Base-by-base conservation (phyloP, 139 green algal genomes). In the Zygnema cylindricum region DNA sequence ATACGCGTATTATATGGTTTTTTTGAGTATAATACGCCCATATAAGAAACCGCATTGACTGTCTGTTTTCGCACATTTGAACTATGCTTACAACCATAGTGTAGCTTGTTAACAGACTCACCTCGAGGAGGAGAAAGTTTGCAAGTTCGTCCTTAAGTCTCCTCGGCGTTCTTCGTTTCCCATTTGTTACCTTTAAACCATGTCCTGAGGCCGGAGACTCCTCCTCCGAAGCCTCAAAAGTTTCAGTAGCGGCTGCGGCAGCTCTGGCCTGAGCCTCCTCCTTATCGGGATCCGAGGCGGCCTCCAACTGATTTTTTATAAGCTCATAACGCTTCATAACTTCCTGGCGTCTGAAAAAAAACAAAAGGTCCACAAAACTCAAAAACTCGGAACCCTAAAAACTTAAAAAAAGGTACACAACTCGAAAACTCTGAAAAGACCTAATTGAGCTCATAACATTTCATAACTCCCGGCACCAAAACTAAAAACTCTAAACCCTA, bases 281-380 rank as follows among this genome's bases (percentile, higher is more conserved):
- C 33, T 84, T 87, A 54, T 87, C 82, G 0, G n/a, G n/a, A 43
- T 82, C 82, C 21, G 69, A 69, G 35, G 83, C 77, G 3, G 76
- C n/a, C 30, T 43, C 69, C 83, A 88, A 71, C 83, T 88, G 83
- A 21, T 69, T n/a, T 69, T 49, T 43, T 21, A 88, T 78, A 43
- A 85, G 36, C 83, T 88, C 83, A 1, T 88, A 88, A 1, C 83
- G 57, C 0, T 85, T 84, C 83, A 88, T 88, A 33, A 85, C 69
- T 49, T 88, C 83, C 32, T 88, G 83, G 43, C 83, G 33, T 94
- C 77, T 83, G 55, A n/a, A 98, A 7, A 41, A 7, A 0, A 21
- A 30, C 30, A 25, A n/a, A n/a, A n/a, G 25, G 25, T 73, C 30
- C 30, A 73, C 25, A 73, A 25, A 73, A 73, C 25, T 30, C 57